Evolutionary conservation across 169 alveolate genomes (phyloP).

Genomic region (Plasmodium berghei): DNA sequence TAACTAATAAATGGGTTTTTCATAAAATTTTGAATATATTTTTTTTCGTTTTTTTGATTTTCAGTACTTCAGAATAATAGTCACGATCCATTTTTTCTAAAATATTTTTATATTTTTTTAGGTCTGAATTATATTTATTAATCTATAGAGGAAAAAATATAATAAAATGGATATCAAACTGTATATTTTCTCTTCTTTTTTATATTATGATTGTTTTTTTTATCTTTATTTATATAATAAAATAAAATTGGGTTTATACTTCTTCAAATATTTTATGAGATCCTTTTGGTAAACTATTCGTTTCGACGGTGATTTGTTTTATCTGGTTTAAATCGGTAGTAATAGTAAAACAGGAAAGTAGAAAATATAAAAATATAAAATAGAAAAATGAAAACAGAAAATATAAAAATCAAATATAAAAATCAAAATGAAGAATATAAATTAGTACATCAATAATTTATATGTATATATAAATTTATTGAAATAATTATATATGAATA

Average conservation of each 20-base stretch:
- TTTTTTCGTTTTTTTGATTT: too few species aligned
- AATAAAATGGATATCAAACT: background rate
- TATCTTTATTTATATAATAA: constrained; percentile 2
- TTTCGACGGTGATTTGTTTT: constrained; percentile 58
- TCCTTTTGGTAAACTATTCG: constrained; percentile 70
- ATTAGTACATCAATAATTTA: background rate
- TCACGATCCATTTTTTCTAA: constrained; percentile 62
- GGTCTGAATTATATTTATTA: constrained; percentile 35
- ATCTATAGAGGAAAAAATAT: constrained; percentile 14
- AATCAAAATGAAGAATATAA: background rate
- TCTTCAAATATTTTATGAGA: constrained; percentile 59
- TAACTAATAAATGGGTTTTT: too few species aligned
- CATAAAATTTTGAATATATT: too few species aligned
- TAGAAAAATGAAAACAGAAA: background rate
- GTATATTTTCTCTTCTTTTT: background rate
- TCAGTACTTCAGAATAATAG: constrained; percentile 49
- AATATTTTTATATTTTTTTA: constrained; percentile 45
- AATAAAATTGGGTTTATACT: background rate
- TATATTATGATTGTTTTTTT: background rate
- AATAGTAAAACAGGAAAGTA: background rate
- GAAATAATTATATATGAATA: background rate
- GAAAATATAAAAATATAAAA: background rate
- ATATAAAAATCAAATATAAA: background rate
- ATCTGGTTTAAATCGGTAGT: constrained; percentile 29
- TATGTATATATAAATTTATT: background rate